Conservation (phyloP, 257 asterid genomes). For the Ilex asprella region DNA sequence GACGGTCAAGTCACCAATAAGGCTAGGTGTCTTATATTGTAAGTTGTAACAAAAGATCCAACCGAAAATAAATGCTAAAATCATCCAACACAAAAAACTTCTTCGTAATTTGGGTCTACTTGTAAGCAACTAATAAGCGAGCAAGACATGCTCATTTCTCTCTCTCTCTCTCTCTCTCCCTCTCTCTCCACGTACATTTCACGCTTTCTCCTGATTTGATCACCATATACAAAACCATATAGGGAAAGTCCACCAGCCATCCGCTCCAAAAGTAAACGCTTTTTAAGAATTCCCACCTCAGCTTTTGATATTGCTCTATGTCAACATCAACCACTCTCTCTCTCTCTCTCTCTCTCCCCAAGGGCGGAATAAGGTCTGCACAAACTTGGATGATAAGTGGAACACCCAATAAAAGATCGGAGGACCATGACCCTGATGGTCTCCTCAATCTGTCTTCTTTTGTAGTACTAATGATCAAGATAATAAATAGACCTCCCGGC, state of each 20-base stretch:
- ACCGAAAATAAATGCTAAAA: too few species aligned
- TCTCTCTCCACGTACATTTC: too few species aligned
- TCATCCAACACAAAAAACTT: too few species aligned
- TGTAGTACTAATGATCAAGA: conserved; percentile 34
- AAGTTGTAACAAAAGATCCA: too few species aligned
- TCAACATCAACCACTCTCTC: conserved; percentile 70
- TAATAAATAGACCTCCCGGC: conserved; percentile 25
- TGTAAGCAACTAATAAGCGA: too few species aligned
- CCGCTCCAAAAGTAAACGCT: conserved; percentile 95
- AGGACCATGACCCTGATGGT: conserved; percentile 33
- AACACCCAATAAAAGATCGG: conserved; percentile 45
- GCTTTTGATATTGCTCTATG: conserved; percentile 62
- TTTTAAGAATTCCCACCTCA: conserved; percentile 47
- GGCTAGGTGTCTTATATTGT: too few species aligned
- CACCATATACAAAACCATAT: not conserved
- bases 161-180: too few species aligned
- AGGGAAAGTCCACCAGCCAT: conserved; percentile 52
- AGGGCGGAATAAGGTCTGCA: conserved; percentile 40
- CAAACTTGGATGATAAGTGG: conserved; percentile 33
- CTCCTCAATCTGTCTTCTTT: conserved; percentile 28
- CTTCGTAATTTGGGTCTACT: too few species aligned
- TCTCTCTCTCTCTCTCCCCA: conserved; percentile 12
- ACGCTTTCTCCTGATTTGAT: too few species aligned
- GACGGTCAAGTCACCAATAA: too few species aligned
- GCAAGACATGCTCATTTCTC: too few species aligned